Evolutionary conservation across 2,329 filamentous ascomycete genomes (phyloP).

Genomic region (Sodiomyces alkalinus): DNA sequence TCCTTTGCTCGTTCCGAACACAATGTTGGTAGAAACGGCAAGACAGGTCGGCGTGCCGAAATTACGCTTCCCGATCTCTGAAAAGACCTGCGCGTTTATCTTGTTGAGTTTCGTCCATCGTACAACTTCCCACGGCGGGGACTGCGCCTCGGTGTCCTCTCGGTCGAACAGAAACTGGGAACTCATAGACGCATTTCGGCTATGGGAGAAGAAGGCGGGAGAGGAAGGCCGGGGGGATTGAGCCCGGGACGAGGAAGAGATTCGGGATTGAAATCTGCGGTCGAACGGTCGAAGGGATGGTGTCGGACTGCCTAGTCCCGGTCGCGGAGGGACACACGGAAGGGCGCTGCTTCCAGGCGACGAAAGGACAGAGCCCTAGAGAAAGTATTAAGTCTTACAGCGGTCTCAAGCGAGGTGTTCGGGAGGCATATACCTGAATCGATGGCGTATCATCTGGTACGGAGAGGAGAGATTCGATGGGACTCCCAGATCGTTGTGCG

Average conservation of each 20-base stretch:
- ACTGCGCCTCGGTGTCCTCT: constrained; percentile 52
- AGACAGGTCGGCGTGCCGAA: constrained; percentile 88
- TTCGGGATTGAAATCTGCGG: constrained; percentile 78
- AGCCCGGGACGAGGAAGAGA: constrained; percentile 41
- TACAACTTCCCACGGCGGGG: constrained; percentile 90
- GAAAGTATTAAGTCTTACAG: no score
- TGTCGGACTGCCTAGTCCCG: constrained; percentile 52
- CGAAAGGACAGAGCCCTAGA: constrained; percentile 44
- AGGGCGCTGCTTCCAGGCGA: constrained; percentile 63
- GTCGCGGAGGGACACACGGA: constrained; percentile 51
- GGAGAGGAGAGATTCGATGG: constrained; percentile 52
- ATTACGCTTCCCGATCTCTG: constrained; percentile 78
- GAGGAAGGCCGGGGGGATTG: constrained; percentile 55
- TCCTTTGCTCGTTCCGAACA: constrained; percentile 85
- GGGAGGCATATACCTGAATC: constrained; percentile 48
- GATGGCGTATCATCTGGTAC: constrained; percentile 77
- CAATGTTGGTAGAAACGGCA: constrained; percentile 74
- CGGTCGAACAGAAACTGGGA: constrained; percentile 51
- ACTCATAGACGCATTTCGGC: constrained; percentile 63
- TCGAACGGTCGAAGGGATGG: constrained; percentile 89
- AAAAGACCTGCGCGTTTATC: constrained; percentile 78
- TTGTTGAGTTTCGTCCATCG: constrained; percentile 90
- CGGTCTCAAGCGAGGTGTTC: no score
- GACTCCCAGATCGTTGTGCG: constrained; percentile 46
- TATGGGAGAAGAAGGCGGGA: constrained; percentile 68